Conservation (phyloP, 1,284 basidiomycete species). For the Fomitopsis pinicola region DNA sequence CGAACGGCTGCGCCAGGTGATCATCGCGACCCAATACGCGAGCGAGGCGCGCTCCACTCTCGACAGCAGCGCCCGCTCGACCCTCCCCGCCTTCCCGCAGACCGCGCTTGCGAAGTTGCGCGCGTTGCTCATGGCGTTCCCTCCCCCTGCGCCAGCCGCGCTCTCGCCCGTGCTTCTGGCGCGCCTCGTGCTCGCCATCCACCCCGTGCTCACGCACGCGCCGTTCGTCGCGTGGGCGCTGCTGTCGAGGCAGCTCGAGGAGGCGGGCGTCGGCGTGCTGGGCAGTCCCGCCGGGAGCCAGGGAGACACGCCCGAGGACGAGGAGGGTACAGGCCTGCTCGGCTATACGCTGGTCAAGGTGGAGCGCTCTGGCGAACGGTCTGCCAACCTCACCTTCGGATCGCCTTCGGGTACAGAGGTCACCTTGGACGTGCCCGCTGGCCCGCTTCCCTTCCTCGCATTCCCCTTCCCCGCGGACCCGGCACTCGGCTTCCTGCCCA, state of each 20-base stretch:
- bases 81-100: conserved; percentile 58
- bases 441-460: conserved; percentile 29
- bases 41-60: conserved; percentile 39
- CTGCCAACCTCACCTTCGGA: conserved; percentile 40
- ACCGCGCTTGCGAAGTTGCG: conserved; percentile 52
- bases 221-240: conserved; percentile 59
- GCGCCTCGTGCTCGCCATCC: conserved; percentile 47
- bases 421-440: conserved; percentile 40
- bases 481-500: conserved; percentile 24
- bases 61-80: conserved; percentile 38
- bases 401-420: conserved; percentile 29
- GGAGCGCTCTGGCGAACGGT: conserved; percentile 33
- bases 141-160: conserved; percentile 31
- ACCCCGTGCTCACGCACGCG: conserved; percentile 50
- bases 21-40: conserved; percentile 57
- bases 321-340: conserved; percentile 39
- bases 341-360: conserved; percentile 46
- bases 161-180: conserved; percentile 46
- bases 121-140: conserved; percentile 42
- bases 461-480: conserved; percentile 21
- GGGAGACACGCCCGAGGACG: conserved; percentile 26
- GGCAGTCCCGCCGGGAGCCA: conserved; percentile 41
- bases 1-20: conserved; percentile 46
- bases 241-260: conserved; percentile 48
- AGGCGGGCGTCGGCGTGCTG: conserved; percentile 48